phyloP scores from a whole-genome alignment of 306 rosid species.

The Quercus dentata region DNA sequence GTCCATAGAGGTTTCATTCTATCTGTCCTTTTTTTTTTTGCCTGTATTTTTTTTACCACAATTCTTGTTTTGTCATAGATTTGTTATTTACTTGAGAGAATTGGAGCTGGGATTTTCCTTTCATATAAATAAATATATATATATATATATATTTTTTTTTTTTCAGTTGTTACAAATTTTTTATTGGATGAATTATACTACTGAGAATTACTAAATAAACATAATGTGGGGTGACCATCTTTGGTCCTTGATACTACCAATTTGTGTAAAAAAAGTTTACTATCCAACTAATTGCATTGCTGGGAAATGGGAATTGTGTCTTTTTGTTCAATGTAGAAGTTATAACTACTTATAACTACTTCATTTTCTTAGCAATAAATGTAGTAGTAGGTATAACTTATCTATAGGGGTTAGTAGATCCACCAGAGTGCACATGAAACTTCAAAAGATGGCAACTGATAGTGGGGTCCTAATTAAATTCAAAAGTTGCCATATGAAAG shows the following conservation, averaged over 20 bases:
- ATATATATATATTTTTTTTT: too few relatives aligned
- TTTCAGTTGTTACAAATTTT: too few relatives aligned
- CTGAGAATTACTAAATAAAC: neutral
- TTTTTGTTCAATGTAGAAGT: neutral
- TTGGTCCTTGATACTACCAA: too few relatives aligned
- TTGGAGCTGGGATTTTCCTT: neutral
- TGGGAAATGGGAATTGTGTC: neutral
- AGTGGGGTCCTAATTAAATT: neutral
- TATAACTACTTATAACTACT: too few relatives aligned
- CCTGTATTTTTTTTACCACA: neutral
- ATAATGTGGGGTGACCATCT: too few relatives aligned
- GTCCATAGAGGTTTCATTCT: conserved; percentile 39
- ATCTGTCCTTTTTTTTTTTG: too few relatives aligned
- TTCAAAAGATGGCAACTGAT: neutral
- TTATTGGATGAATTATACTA: neutral
- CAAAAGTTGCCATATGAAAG: neutral
- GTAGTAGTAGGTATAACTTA: too few relatives aligned
- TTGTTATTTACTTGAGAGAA: neutral
- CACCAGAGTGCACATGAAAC: neutral
- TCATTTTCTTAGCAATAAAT: too few relatives aligned
- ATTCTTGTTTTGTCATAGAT: neutral
- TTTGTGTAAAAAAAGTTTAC: neutral
- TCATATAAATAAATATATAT: neutral
- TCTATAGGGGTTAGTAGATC: too few relatives aligned
- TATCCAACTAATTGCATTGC: neutral